phyloP scores from a whole-genome alignment of 2,329 filamentous ascomycete species.

The Scedosporium aurantiacum region DNA sequence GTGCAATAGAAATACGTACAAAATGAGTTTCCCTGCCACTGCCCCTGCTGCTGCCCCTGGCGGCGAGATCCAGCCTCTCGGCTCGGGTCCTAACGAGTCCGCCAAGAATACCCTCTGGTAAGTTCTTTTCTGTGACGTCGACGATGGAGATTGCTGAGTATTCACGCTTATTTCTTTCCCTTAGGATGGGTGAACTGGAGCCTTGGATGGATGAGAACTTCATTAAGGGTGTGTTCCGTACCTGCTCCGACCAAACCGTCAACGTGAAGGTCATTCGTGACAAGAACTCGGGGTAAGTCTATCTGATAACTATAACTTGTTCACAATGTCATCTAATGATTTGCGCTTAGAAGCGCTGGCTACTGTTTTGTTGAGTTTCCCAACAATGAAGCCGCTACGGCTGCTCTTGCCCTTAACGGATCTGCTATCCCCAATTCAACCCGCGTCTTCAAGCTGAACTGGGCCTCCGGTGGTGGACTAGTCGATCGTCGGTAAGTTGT shows the following conservation, averaged over 20 bases:
- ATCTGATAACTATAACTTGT: slow-evolving; percentile 11
- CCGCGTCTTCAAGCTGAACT: slow-evolving; percentile 97
- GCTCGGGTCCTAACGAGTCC: slow-evolving; percentile 27
- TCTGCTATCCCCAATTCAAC: slow-evolving; percentile 85
- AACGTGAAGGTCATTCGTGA: slow-evolving; percentile 99
- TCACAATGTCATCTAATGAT: not conserved
- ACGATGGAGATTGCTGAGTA: not conserved
- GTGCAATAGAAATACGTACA: not conserved
- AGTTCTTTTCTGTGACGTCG: slow-evolving; percentile 11
- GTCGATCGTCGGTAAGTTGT: slow-evolving; percentile 72
- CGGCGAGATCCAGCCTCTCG: slow-evolving; percentile 19
- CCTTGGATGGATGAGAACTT: slow-evolving; percentile 99
- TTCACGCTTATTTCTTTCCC: not conserved
- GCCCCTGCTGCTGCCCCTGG: slow-evolving; percentile 10
- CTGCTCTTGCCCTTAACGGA: slow-evolving; percentile 84
- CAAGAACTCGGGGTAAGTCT: slow-evolving; percentile 82
- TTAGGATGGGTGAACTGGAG: slow-evolving; percentile 97
- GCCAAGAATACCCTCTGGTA: slow-evolving; percentile 51
- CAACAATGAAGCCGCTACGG: slow-evolving; percentile 71
- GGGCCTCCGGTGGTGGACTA: slow-evolving; percentile 91
- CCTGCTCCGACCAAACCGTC: slow-evolving; percentile 83
- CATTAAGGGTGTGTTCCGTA: slow-evolving; percentile 82
- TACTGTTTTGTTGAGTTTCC: slow-evolving; percentile 98
- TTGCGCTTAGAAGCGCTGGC: slow-evolving; percentile 65
- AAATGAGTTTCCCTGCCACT: slow-evolving; percentile 12